Percentiles rank a stretch among this genome's conserved stretches.
Evolutionary conservation across 2,329 filamentous ascomycete species (phyloP).

Genomic region (Hymenoscyphus fructigenus): DNA sequence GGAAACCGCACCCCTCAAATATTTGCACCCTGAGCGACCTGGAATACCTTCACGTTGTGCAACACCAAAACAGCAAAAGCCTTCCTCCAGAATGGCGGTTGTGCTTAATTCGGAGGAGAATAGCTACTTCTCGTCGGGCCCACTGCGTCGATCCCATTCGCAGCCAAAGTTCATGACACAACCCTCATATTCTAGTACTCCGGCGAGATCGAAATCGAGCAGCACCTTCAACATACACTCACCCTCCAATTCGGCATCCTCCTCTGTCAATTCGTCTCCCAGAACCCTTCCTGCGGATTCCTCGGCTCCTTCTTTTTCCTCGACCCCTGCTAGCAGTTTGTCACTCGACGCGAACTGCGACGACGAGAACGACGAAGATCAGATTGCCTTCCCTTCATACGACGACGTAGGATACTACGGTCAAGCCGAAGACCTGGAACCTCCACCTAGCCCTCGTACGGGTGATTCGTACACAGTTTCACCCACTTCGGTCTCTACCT

Average conservation of each 20-base stretch:
- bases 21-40: slow-evolving; percentile 20
- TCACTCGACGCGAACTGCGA: slow-evolving; percentile 87
- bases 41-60: slow-evolving; percentile 17
- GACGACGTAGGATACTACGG: slow-evolving; percentile 39
- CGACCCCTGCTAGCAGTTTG: slow-evolving; percentile 62
- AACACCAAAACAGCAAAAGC: background rate
- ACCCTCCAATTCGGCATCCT: slow-evolving; percentile 38
- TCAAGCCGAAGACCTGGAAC: slow-evolving; percentile 48
- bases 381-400: slow-evolving; percentile 45
- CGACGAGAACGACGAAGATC: slow-evolving; percentile 83
- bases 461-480: slow-evolving; percentile 55
- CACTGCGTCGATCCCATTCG: slow-evolving; percentile 59
- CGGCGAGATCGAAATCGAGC: slow-evolving; percentile 43
- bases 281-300: slow-evolving; percentile 51
- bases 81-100: slow-evolving; percentile 34
- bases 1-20: slow-evolving; percentile 5
- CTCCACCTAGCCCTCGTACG: slow-evolving; percentile 49
- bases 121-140: slow-evolving; percentile 53
- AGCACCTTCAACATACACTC: slow-evolving; percentile 30
- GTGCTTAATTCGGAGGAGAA: slow-evolving; percentile 51
- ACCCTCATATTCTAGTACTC: slow-evolving; percentile 47
- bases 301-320: slow-evolving; percentile 55
- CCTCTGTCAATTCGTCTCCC: slow-evolving; percentile 58
- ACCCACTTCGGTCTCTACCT: slow-evolving; percentile 60
- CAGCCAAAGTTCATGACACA: slow-evolving; percentile 56